Conservation (phyloP, 805 yeast species). For the Metschnikowia colocasiae region DNA sequence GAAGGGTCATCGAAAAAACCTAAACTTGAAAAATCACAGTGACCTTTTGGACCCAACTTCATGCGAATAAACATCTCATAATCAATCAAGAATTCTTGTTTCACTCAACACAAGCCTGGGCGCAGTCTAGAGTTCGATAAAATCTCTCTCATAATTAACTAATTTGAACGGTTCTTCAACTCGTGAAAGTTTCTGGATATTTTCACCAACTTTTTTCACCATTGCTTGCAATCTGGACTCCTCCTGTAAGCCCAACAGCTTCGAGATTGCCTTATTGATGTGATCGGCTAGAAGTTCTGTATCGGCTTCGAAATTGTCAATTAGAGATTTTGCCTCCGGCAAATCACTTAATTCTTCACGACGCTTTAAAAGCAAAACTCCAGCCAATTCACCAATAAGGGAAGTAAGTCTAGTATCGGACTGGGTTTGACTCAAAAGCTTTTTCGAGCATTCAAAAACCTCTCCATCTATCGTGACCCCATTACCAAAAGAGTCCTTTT, state of each 20-base stretch:
- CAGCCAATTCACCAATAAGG: constrained; percentile 10
- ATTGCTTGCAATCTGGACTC: constrained; percentile 32
- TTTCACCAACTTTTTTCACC: constrained; percentile 27
- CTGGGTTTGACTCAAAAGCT: neutral
- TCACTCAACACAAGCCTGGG: neutral
- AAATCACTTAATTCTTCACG: constrained; percentile 9
- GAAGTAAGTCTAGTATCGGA: neutral
- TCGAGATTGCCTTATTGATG: constrained; percentile 19
- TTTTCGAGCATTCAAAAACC: neutral
- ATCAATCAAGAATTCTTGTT: neutral
- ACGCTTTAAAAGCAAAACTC: constrained; percentile 9
- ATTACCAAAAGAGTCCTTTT: constrained; percentile 18
- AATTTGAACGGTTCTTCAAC: constrained; percentile 35
- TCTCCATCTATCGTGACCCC: constrained; percentile 19
- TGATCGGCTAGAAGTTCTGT: constrained; percentile 21
- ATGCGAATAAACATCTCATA: neutral
- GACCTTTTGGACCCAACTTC: neutral
- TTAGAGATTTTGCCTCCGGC: constrained; percentile 11
- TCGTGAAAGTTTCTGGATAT: constrained; percentile 27
- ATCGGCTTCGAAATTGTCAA: constrained; percentile 23
- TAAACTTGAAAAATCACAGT: neutral
- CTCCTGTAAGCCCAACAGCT: constrained; percentile 25
- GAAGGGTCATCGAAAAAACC: neutral
- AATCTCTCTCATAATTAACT: constrained; percentile 37
- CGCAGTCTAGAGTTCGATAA: constrained; percentile 19